phyloP scores from a whole-genome alignment of 768 basidiomycete genomes.

The Nidularia pulvinata region DNA sequence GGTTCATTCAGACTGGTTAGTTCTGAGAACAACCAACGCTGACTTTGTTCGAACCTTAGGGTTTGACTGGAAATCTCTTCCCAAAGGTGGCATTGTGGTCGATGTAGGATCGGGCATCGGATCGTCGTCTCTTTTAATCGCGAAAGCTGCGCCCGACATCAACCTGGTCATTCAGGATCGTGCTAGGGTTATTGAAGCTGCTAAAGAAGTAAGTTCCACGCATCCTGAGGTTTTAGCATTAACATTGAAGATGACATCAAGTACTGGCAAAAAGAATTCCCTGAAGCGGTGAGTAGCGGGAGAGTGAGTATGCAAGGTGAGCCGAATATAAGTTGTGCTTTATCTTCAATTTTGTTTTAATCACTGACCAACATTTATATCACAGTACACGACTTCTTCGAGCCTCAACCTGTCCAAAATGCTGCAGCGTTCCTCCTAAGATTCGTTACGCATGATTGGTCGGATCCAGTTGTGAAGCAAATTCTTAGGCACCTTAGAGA shows the following conservation, averaged over 20 bases:
- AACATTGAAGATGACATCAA: neutral
- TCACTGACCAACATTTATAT: no score
- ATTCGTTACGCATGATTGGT: constrained; percentile 63
- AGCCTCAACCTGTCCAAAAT: constrained; percentile 36
- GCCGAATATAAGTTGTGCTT: no score
- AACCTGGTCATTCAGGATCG: neutral
- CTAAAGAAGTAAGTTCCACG: neutral
- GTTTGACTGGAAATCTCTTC: neutral
- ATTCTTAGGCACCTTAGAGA: neutral
- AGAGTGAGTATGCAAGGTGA: no score
- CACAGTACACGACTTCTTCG: constrained; percentile 59
- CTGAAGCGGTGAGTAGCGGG: neutral
- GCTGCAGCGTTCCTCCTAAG: constrained; percentile 55
- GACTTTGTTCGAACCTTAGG: neutral
- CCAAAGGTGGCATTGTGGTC: neutral
- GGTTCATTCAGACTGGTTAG: constrained; percentile 5
- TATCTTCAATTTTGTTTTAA: no score
- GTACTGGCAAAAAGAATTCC: neutral
- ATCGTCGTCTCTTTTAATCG: neutral
- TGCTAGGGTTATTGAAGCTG: neutral
- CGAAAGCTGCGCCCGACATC: neutral
- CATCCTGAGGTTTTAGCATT: neutral
- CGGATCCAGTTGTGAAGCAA: constrained; percentile 28
- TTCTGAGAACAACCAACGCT: neutral
- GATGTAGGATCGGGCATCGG: neutral